A percentile compares a stretch with the other conserved stretches of the same genome.
Conservation (phyloP, 495 filamentous ascomycete species). For the Xylaria acuta region DNA sequence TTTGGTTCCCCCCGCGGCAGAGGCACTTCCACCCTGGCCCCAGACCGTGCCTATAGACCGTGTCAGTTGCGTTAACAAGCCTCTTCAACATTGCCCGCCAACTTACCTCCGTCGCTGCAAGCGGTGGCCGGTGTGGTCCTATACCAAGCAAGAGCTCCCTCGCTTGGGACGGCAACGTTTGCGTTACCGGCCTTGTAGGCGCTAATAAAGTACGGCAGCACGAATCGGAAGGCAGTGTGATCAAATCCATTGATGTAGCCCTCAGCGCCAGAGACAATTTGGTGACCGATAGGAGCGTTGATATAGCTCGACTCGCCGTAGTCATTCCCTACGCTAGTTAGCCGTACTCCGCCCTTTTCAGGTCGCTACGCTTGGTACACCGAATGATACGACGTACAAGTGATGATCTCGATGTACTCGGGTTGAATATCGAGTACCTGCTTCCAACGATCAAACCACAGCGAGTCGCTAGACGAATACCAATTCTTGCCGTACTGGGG, state of each 20-base stretch:
- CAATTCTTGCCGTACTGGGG: constrained; percentile 74
- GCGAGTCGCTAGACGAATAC: constrained; percentile 71
- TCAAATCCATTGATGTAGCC: constrained; percentile 53
- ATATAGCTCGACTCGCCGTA: constrained; percentile 81
- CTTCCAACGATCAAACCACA: constrained; percentile 79
- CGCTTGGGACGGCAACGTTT: constrained; percentile 48
- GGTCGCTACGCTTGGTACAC: background rate
- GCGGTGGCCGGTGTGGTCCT: constrained; percentile 52
- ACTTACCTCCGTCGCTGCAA: constrained; percentile 49
- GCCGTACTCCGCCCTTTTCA: background rate
- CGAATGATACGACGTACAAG: constrained; percentile 32
- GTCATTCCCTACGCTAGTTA: constrained; percentile 69
- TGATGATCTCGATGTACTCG: constrained; percentile 67
- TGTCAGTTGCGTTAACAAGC: constrained; percentile 30
- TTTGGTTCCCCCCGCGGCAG: constrained; percentile 47
- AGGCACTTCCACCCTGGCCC: constrained; percentile 51
- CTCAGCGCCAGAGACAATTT: constrained; percentile 58
- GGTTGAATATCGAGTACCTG: constrained; percentile 69
- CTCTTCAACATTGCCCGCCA: constrained; percentile 36
- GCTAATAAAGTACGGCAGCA: constrained; percentile 69
- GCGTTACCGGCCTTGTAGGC: constrained; percentile 64
- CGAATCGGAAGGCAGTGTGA: constrained; percentile 50
- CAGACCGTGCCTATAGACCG: constrained; percentile 46
- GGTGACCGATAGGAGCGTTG: constrained; percentile 57
- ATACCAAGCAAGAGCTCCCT: constrained; percentile 71